A percentile compares a stretch with the other conserved stretches of the same genome.
These are phyloP conservation scores for Alopecurus myosuroides DNA, from an alignment of 176 grass and related monocot species.

Conservation along the genomic window DNA sequence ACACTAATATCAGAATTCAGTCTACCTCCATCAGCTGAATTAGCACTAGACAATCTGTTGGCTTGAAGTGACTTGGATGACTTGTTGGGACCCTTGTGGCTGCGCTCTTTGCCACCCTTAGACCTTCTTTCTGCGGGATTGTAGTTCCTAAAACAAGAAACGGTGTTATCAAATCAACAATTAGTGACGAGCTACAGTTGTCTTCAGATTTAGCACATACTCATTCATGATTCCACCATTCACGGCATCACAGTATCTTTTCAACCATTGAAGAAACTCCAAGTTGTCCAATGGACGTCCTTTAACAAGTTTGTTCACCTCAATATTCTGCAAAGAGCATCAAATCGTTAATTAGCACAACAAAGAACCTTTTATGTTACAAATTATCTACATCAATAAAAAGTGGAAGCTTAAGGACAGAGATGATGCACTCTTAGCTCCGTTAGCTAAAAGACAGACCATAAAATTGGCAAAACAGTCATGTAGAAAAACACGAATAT, in stretches of 20 bases:
- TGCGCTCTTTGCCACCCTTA: slow-evolving; percentile 67
- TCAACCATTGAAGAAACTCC: slow-evolving; percentile 92
- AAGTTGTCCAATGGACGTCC: slow-evolving; percentile 87
- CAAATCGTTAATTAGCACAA: slow-evolving; percentile 1
- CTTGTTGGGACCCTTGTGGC: slow-evolving; percentile 41
- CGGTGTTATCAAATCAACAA: neutral
- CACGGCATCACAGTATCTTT: slow-evolving; percentile 84
- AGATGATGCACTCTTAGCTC: neutral
- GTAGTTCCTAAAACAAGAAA: slow-evolving; percentile 67
- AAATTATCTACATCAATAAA: neutral
- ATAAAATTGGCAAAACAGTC: neutral
- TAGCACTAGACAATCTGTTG: slow-evolving; percentile 43
- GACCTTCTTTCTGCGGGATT: slow-evolving; percentile 74
- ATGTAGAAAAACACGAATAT: neutral
- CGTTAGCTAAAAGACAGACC: neutral
- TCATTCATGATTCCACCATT: slow-evolving; percentile 91
- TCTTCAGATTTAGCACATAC: slow-evolving; percentile 35
- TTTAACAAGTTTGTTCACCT: slow-evolving; percentile 90
- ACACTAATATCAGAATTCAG: neutral
- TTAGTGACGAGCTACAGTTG: neutral
- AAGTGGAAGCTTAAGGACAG: neutral
- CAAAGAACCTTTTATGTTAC: neutral
- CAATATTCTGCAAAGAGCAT: slow-evolving; percentile 64
- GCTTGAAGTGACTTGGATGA: slow-evolving; percentile 67
- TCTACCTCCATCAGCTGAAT: slow-evolving; percentile 39